Evolutionary conservation across 371 early-diverging fungal species (phyloP).

Genomic region (Mortierella sp.): DNA sequence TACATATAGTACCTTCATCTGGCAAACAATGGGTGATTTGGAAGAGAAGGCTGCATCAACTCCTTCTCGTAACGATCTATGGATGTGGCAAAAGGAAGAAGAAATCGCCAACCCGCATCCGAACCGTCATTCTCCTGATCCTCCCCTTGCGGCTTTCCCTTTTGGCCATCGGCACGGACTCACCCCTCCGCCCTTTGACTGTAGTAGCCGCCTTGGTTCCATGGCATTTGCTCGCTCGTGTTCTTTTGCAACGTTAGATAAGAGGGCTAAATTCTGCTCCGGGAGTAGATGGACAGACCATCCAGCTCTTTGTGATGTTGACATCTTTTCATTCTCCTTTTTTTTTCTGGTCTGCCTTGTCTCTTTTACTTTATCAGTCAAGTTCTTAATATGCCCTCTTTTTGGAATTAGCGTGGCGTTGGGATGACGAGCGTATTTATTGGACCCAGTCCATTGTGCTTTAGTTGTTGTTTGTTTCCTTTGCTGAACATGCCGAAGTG

Average conservation of each 20-base stretch:
- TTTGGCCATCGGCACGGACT: not conserved
- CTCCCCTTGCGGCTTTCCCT: not conserved
- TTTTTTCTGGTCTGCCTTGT: not conserved
- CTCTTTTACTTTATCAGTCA: not conserved
- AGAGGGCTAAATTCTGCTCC: not conserved
- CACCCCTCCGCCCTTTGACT: not conserved
- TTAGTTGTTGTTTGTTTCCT: not conserved
- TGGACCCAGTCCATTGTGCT: not conserved
- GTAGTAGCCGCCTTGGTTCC: not conserved
- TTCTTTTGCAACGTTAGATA: not conserved
- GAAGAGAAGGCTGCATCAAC: not conserved
- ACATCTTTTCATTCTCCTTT: not conserved
- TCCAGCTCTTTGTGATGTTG: not conserved
- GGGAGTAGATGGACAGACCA: constrained; percentile 3
- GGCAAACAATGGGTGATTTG: not conserved
- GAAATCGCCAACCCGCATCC: not conserved
- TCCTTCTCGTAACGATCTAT: not conserved
- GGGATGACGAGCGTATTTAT: not conserved
- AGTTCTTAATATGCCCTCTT: not conserved
- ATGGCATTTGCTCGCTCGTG: not conserved
- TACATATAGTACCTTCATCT: not conserved
- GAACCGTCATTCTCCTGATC: not conserved
- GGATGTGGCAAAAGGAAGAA: not conserved
- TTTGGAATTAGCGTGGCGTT: not conserved
- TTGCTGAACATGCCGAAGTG: not conserved